Conservation (phyloP, 2,329 filamentous ascomycete species). For the Arachnomyces sp. region DNA sequence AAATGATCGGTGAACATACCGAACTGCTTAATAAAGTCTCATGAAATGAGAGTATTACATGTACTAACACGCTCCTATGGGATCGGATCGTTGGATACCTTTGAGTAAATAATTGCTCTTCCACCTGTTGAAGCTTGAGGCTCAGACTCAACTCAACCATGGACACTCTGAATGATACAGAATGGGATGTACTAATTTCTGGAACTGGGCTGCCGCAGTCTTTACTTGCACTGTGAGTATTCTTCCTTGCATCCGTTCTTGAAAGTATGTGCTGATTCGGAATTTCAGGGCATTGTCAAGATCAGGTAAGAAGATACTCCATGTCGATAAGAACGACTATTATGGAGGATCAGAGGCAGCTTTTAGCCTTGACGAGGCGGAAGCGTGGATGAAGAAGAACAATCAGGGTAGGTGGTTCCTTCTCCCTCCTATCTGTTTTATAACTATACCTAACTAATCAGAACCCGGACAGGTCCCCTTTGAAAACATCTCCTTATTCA, state of each 20-base stretch:
- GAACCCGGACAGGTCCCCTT: constrained; percentile 29
- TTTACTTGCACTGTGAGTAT: constrained; percentile 63
- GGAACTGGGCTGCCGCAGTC: constrained; percentile 73
- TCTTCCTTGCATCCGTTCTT: constrained; percentile 18
- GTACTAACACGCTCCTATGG: not conserved
- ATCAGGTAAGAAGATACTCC: constrained; percentile 82
- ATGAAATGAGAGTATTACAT: not conserved
- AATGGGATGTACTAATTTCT: constrained; percentile 72
- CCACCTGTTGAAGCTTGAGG: not conserved
- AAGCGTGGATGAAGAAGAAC: constrained; percentile 57
- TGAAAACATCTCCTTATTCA: constrained; percentile 30
- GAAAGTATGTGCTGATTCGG: constrained; percentile 48
- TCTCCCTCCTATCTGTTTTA: no score
- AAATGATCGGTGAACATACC: not conserved
- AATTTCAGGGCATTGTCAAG: constrained; percentile 79
- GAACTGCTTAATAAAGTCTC: not conserved
- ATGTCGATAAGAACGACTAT: constrained; percentile 78
- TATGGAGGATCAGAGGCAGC: constrained; percentile 84
- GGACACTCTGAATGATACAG: constrained; percentile 65
- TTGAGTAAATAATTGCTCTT: no score
- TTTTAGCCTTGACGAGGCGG: constrained; percentile 71
- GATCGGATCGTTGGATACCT: no score
- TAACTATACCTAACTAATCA: constrained; percentile 15
- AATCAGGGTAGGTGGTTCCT: constrained; percentile 26
- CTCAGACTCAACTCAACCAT: no score